Evolutionary conservation across 208 protist species (phyloP).

Genomic region (Tritrichomonas foetus): DNA sequence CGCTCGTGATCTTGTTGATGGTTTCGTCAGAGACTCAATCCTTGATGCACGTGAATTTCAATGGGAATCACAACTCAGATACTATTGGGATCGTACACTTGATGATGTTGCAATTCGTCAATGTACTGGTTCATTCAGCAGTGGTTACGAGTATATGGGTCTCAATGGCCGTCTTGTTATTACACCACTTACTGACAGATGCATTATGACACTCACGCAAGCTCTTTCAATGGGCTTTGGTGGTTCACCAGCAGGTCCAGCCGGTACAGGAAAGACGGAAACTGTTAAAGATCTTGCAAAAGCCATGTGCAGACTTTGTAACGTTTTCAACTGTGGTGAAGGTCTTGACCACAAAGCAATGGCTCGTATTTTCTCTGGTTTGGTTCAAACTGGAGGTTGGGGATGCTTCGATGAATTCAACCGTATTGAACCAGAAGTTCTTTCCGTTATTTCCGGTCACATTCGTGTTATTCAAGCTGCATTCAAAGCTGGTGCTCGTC

Average conservation of each 20-base stretch:
- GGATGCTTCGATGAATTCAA: slow-evolving; percentile 99
- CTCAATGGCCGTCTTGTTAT: slow-evolving; percentile 96
- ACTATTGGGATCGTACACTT: slow-evolving; percentile 87
- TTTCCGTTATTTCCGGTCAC: slow-evolving; percentile 94
- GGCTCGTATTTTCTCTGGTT: slow-evolving; percentile 91
- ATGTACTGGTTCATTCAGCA: slow-evolving; percentile 87
- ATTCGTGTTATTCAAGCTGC: slow-evolving; percentile 90
- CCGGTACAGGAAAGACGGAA: slow-evolving; percentile 77
- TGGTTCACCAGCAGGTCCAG: slow-evolving; percentile 60
- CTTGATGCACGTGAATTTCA: slow-evolving; percentile 92
- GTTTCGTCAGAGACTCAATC: slow-evolving; percentile 92
- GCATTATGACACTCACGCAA: slow-evolving; percentile 97
- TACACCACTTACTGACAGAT: slow-evolving; percentile 95
- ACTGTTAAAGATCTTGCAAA: slow-evolving; percentile 96
- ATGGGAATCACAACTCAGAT: slow-evolving; percentile 96
- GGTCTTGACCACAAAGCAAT: slow-evolving; percentile 97
- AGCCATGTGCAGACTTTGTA: slow-evolving; percentile 84
- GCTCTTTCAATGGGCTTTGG: slow-evolving; percentile 89
- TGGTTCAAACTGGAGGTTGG: slow-evolving; percentile 91
- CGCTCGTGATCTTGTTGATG: slow-evolving; percentile 92
- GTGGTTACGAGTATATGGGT: slow-evolving; percentile 98
- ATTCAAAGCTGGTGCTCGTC: slow-evolving; percentile 67
- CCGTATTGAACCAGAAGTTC: slow-evolving; percentile 91
- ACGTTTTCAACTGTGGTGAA: slow-evolving; percentile 97
- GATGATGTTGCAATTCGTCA: slow-evolving; percentile 89